Base-by-base conservation (phyloP, 1,139 yeast genomes). In the Geotrichum restrictum region DNA sequence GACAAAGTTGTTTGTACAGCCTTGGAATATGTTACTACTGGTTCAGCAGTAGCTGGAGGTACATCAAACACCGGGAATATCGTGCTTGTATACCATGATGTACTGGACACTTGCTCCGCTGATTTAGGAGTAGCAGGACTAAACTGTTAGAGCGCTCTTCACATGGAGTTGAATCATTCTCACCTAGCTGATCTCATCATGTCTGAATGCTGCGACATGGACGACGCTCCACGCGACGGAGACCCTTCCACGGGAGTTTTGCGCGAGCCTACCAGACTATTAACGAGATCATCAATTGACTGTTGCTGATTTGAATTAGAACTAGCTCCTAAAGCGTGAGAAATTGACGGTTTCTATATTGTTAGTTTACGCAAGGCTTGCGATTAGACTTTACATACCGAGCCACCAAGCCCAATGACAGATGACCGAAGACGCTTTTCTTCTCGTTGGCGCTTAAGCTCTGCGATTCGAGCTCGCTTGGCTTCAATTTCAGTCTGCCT, bases 381-480 rank as follows among this genome's bases (percentile, higher is more conserved):
- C 14, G 27, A 8, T 33, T 16, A 11, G 18, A n/a, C n/a, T 19
- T 13, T 14, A 44, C 49, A 24, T 50, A 50, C 53, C 18, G 49
- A 31, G 18, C 49, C 41, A n/a, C 50, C 47, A 6, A 43, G 16
- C 14, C 44, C 48, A 10, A 53, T 32, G 31, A 32, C 34, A 19
- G 45, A 18, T 36, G 49, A 40, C 39, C 53, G 51, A 47, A 49
- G 27, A 48, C 63, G 56, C 37, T 61, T 56, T 29, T 57, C 61
- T 45, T 66, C 70, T 16, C 75, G 65, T 56, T 64, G 65, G 14
- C 71, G 64, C 48, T 74, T 67, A 32, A 78, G 68, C 59, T 74
- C 78, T 40, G 75, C 78, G 39, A 78, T 68, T 48, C 71, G 70
- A 49, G 71, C 78, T 56, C 69, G 67, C 56, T 75, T 78, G 58